A percentile compares a stretch with the other conserved stretches of the same genome.
Evolutionary conservation across 495 filamentous ascomycete species (phyloP).

Genomic region (Hypoxylon subgilvum): DNA sequence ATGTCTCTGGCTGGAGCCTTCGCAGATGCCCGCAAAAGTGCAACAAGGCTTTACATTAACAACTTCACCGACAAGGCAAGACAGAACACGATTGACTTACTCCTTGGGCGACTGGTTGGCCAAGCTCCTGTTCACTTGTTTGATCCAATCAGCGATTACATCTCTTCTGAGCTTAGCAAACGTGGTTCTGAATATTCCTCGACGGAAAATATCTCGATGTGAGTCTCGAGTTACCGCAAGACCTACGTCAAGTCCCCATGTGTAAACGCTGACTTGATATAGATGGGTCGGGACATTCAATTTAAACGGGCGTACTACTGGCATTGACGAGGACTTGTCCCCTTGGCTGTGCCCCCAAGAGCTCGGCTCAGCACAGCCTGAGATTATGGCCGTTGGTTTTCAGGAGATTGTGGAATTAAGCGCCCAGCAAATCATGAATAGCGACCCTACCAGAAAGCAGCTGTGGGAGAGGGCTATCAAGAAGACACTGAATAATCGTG

Average conservation of each 20-base stretch:
- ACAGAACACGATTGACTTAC: constrained; percentile 91
- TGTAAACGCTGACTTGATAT: constrained; percentile 47
- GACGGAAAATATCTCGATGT: constrained; percentile 57
- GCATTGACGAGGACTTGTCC: constrained; percentile 78
- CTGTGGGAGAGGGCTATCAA: constrained; percentile 85
- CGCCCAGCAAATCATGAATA: constrained; percentile 99
- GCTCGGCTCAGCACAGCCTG: constrained; percentile 62
- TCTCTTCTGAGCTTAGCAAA: constrained; percentile 73
- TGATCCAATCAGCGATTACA: constrained; percentile 92
- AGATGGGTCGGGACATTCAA: constrained; percentile 95
- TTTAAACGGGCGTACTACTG: constrained; percentile 81
- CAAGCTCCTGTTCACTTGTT: constrained; percentile 84
- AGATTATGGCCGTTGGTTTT: constrained; percentile 88
- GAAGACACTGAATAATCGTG: constrained; percentile 72
- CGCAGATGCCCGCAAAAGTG: constrained; percentile 92
- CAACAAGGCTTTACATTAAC: constrained; percentile 91
- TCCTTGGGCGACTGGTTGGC: constrained; percentile 82
- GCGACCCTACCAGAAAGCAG: constrained; percentile 83
- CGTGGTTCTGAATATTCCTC: constrained; percentile 60
- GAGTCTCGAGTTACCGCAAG: constrained; percentile 19
- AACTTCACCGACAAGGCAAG: constrained; percentile 93
- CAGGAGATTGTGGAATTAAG: constrained; percentile 97
- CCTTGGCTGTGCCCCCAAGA: constrained; percentile 75
- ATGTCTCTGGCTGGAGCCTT: constrained; percentile 95
- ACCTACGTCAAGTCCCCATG: constrained; percentile 36